phyloP scores from a whole-genome alignment of 805 yeast species.

The Saccharomycopsis capsularis region DNA sequence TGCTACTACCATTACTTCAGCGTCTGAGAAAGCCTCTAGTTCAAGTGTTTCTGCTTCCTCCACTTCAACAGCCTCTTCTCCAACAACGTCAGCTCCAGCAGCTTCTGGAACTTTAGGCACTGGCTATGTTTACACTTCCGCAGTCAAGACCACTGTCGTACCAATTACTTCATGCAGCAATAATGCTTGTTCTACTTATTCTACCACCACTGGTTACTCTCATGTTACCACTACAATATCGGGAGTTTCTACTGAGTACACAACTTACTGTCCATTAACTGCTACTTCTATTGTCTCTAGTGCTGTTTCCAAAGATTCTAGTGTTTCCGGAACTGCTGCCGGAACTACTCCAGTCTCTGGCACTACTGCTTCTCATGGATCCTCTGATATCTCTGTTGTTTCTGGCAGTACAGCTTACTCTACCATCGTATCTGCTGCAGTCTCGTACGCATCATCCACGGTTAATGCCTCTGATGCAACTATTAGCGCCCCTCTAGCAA shows the following conservation, averaged over 20 bases:
- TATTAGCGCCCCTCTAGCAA: not conserved
- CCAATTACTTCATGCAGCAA: constrained; percentile 24
- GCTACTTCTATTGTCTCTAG: not conserved
- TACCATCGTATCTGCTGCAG: too few species aligned
- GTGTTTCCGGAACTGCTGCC: not conserved
- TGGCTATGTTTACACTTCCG: not conserved
- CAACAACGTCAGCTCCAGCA: not conserved
- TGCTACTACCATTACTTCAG: not conserved
- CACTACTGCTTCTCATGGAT: constrained; percentile 11
- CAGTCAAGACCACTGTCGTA: constrained; percentile 12
- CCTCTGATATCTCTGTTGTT: constrained; percentile 15
- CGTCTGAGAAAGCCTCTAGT: not conserved
- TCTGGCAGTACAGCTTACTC: constrained; percentile 22
- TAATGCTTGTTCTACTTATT: constrained; percentile 21
- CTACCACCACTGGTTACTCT: constrained; percentile 26
- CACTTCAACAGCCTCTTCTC: not conserved
- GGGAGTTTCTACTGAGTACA: constrained; percentile 25
- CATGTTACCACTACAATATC: constrained; percentile 24
- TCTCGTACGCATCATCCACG: too few species aligned
- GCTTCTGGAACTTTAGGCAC: constrained; percentile 3
- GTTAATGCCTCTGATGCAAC: too few species aligned
- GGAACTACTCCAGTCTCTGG: not conserved
- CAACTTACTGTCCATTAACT: constrained; percentile 27
- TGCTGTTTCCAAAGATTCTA: not conserved
- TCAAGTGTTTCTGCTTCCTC: constrained; percentile 3